A percentile compares a stretch with the other conserved stretches of the same genome.
Conservation (phyloP, 1,139 yeast species). For the Spathaspora sp. region DNA sequence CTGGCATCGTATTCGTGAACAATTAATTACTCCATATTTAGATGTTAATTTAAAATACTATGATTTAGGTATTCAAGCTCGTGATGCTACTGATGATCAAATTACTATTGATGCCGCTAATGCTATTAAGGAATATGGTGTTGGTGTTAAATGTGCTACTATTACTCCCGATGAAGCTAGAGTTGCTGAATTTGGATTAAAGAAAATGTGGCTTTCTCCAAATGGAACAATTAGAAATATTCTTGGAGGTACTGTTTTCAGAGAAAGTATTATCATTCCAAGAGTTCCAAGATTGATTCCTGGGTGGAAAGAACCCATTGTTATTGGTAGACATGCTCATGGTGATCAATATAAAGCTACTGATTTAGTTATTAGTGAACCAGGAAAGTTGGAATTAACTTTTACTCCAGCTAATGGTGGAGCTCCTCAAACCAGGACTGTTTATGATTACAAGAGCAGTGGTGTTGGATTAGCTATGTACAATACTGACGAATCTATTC, state of each 20-base stretch:
- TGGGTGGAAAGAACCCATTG: slow-evolving; percentile 79
- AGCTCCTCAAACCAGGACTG: slow-evolving; percentile 46
- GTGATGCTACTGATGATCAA: slow-evolving; percentile 72
- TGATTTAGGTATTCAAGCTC: slow-evolving; percentile 67
- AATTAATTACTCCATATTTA: slow-evolving; percentile 67
- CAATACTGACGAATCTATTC: slow-evolving; percentile 78
- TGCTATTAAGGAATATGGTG: slow-evolving; percentile 74
- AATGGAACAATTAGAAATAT: slow-evolving; percentile 84
- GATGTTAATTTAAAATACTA: slow-evolving; percentile 74
- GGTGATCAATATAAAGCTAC: slow-evolving; percentile 87
- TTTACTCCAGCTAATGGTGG: slow-evolving; percentile 67
- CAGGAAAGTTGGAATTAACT: slow-evolving; percentile 66
- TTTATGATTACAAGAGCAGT: slow-evolving; percentile 59
- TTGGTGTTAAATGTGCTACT: slow-evolving; percentile 84
- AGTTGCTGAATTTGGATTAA: slow-evolving; percentile 70
- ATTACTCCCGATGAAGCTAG: slow-evolving; percentile 84
- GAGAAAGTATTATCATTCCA: slow-evolving; percentile 80
- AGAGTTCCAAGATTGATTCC: slow-evolving; percentile 75
- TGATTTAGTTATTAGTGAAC: slow-evolving; percentile 64
- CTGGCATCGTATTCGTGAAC: slow-evolving; percentile 73
- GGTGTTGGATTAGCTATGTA: slow-evolving; percentile 85
- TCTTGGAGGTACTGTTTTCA: slow-evolving; percentile 78
- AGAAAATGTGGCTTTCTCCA: slow-evolving; percentile 85
- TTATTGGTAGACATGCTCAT: slow-evolving; percentile 83
- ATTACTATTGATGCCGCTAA: slow-evolving; percentile 75